A percentile compares a stretch with the other conserved stretches of the same genome.
Conservation (phyloP, 192 early-diverging fungal species). For the Coemansia sp. region DNA sequence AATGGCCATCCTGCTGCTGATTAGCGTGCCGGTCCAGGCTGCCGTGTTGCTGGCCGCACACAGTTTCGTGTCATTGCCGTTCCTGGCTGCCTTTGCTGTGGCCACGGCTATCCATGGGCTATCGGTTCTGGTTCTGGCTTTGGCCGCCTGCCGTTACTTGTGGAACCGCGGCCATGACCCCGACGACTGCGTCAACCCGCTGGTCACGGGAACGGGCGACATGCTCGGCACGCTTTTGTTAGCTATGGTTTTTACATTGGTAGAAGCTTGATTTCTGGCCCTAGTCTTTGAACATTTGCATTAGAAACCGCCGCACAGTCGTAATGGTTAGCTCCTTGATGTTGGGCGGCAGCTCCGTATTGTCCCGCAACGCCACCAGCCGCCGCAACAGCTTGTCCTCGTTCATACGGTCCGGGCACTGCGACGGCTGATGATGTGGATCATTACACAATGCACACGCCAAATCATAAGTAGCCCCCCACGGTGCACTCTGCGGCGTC, state of each 20-base stretch:
- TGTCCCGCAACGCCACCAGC: conserved; percentile 1
- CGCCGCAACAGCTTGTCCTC: conserved; percentile 5
- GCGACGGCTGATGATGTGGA: not conserved
- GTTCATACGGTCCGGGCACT: not conserved
- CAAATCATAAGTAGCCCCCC: conserved; percentile 6
- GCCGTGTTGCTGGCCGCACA: too few relatives aligned
- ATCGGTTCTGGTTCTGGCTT: conserved; percentile 53
- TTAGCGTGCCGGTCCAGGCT: conserved; percentile 67
- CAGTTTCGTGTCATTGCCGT: too few relatives aligned
- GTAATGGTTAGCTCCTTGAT: too few relatives aligned
- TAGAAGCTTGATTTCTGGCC: too few relatives aligned
- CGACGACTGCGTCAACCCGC: conserved; percentile 57
- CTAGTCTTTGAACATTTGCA: too few relatives aligned
- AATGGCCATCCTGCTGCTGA: conserved; percentile 56
- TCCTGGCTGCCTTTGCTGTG: conserved; percentile 50
- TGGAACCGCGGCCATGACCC: conserved; percentile 73
- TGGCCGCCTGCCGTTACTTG: conserved; percentile 50
- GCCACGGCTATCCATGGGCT: conserved; percentile 55
- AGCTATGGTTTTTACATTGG: conserved; percentile 36
- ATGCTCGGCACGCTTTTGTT: conserved; percentile 62
- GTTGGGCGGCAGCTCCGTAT: not conserved
- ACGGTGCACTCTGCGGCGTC: not conserved
- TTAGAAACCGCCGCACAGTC: too few relatives aligned
- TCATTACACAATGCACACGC: conserved; percentile 14
- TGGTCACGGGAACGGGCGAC: conserved; percentile 64